Evolutionary conservation across 352 stramenopile genomes (phyloP), one percentile per base, ranked within the genome.

Genomic region (Pythium dissimile): DNA sequence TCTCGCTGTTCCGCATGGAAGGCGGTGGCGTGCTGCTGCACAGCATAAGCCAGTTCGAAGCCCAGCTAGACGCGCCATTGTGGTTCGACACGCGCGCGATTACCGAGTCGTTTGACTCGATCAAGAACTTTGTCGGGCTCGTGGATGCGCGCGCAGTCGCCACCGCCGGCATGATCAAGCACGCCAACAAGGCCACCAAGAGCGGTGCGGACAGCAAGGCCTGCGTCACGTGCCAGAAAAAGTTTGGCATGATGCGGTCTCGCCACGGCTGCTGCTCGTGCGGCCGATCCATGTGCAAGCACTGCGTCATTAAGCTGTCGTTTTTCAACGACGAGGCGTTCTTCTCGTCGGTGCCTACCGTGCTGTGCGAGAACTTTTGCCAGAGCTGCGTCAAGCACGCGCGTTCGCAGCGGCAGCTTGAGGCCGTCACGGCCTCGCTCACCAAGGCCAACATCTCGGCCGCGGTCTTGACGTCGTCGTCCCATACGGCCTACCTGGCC

Each of bases 291-390:
- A 58, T 67, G 42, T 72, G 64, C 56, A 65, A 66, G 51, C 37
- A 62, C 50, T 72, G 64, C 59, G 46, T 66, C 13, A 63, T 49
- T 21, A 59, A 28, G 16, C 37, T 72, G 31, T 58, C 56, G 30
- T 55, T 72, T n/a, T 68, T 72, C 54, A 72, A 72, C 47, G 64
- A 72, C 18, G 59, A 64, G 35, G 50, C 42, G 3, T 32, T 59
- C 4, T 65, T 45, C 44, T 31, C 43, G 12, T 24, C 54, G 5
- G 50, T 28, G 23, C 48, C 62, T 5, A 35, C 37, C 1, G 48
- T 56, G 16, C 18, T 66, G 6, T 51, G 28, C 23, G 64, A 64
- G 21, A 61, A 42, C 35, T 72, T 72, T 47, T 72, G 64, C 50
- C 16, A 34, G 37, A 32, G 15, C 30, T 72, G 64, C 20, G 43